Evolutionary conservation across 2,329 filamentous ascomycete species (phyloP).

Genomic region (Fulvia fulva): DNA sequence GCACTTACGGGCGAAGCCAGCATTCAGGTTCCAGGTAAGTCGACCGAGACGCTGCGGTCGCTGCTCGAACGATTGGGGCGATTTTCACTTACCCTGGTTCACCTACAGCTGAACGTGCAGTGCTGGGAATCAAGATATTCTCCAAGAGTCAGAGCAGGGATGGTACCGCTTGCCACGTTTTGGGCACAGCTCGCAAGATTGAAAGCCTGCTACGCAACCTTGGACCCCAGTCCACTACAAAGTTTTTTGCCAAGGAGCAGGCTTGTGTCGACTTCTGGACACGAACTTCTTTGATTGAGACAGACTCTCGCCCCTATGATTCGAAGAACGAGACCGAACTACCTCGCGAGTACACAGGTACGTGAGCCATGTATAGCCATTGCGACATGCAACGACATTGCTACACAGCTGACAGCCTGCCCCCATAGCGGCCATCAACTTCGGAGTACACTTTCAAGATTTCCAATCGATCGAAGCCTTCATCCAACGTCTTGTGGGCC

Average conservation of each 20-base stretch:
- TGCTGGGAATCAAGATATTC: slow-evolving; percentile 1
- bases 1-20: background rate
- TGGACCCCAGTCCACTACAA: slow-evolving; percentile 1
- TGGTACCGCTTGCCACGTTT: background rate
- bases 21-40: background rate
- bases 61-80: too few relatives aligned
- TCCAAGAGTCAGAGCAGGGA: background rate
- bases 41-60: background rate
- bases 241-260: background rate
- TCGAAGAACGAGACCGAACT: background rate
- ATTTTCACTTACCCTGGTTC: background rate
- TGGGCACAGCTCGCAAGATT: slow-evolving; percentile 1
- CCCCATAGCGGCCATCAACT: slow-evolving; percentile 4
- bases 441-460: slow-evolving; percentile 6
- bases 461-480: slow-evolving; percentile 4
- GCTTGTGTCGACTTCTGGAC: slow-evolving; percentile 10
- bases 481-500: background rate
- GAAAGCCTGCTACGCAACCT: slow-evolving; percentile 8
- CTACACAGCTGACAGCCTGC: background rate
- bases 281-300: slow-evolving; percentile 12
- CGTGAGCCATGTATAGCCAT: background rate
- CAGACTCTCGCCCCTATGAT: background rate
- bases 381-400: too few relatives aligned
- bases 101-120: slow-evolving; percentile 6
- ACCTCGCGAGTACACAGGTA: background rate